Base-by-base conservation (phyloP, 225 moss, liverwort and hornwort species). In the Thuidium tamariscinum region DNA sequence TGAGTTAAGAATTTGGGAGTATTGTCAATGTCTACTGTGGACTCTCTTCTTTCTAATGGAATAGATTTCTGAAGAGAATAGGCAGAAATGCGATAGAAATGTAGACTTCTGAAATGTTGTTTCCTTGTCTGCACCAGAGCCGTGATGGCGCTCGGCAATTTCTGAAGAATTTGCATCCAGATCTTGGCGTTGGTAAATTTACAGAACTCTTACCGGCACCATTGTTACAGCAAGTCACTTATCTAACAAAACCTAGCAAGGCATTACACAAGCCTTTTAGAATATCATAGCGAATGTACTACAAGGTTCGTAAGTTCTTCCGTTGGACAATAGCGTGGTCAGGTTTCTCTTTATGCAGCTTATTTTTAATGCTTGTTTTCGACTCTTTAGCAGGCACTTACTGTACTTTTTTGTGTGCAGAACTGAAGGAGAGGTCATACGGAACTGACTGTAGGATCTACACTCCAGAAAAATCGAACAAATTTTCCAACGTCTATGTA, bases 391-490 rank as follows among this genome's bases (percentile, higher is more conserved):
- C 52, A 52, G 82, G 69, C 60, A 55, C 20, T 91, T 16, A 57
- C 32, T 62, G 48, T 86, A 77, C 67, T 42, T 49, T 65, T 88
- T 39, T 57, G 59, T 90, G 77, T 88, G 91, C 94, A 98, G 99
- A 96, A 93, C 92, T 97, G 77, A 85, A 86, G 67, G 99, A 99
- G 89, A 95, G 97, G 80, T 92, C 99, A 41, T 99, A 99, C 86
- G 99, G 99, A 80, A 90, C 92, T 65, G 99, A 99, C 86, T 99
- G 99, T 85, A 92, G 99, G 88, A 95, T 99, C 79, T 99, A 97
- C 79, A 99, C 99, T 86, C 99, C 99, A 87, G 99, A 99, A 87
- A 96, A 95, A 79, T 36, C 92, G 7, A 94, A 94, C 84, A 96
- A 95, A 86, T 96, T 99, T 86, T 93, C 95, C n/a, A 97, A 96